Evolutionary conservation across 768 basidiomycete species (phyloP).

Genomic region (Tricholoma terreum): DNA sequence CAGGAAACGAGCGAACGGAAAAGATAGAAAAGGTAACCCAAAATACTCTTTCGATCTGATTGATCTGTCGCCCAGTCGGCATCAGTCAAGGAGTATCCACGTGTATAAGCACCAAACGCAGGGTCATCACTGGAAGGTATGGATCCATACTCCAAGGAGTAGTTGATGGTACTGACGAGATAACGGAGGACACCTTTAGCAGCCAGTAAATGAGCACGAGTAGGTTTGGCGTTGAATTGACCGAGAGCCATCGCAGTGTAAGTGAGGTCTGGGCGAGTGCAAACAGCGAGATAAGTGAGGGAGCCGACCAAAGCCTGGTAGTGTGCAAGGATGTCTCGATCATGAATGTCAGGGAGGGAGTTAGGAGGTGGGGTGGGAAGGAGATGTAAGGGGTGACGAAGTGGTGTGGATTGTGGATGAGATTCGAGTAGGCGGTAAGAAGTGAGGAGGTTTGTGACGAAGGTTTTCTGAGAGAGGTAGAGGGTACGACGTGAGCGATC

Average conservation of each 20-base stretch:
- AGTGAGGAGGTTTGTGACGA: too few species aligned
- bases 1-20: too few species aligned
- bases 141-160: conserved; percentile 15
- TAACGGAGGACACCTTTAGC: conserved; percentile 32
- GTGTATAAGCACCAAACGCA: too few species aligned
- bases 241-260: conserved; percentile 28
- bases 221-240: conserved; percentile 27
- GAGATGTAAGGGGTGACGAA: conserved; percentile 3
- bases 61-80: conserved; percentile 31
- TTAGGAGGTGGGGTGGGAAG: too few species aligned
- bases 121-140: neutral
- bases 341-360: too few species aligned
- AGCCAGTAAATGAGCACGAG: conserved; percentile 24
- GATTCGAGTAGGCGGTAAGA: too few species aligned
- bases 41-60: conserved; percentile 26
- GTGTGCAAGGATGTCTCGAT: conserved; percentile 9
- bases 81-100: conserved; percentile 20
- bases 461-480: too few species aligned
- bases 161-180: conserved; percentile 26
- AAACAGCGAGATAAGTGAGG: too few species aligned
- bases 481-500: neutral
- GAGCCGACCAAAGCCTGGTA: too few species aligned
- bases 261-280: conserved; percentile 34
- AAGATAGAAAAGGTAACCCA: conserved; percentile 38
- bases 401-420: too few species aligned